A percentile compares a stretch with the other conserved stretches of the same genome.
These are phyloP conservation scores for Pyrenopolyporus hunteri DNA, from an alignment of 495 filamentous ascomycete genomes.

Conservation along the genomic window DNA sequence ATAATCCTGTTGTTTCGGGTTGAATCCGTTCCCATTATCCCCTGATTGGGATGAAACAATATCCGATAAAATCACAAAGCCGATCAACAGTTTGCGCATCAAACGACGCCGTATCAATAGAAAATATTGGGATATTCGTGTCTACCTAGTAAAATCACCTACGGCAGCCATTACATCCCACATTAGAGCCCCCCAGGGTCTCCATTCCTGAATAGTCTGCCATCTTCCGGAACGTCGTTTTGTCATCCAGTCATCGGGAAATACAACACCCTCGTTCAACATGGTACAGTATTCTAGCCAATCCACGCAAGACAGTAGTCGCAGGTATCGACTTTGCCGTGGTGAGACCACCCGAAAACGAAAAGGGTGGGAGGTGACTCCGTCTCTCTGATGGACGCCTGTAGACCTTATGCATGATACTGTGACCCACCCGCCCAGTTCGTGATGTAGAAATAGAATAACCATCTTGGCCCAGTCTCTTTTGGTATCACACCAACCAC, in stretches of 20 bases:
- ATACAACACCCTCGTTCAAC: slow-evolving; percentile 9
- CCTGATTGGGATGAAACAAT: too few relatives aligned
- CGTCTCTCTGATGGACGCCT: slow-evolving; percentile 42
- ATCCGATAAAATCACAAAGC: not conserved
- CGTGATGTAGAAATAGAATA: slow-evolving; percentile 28
- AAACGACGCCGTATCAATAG: not conserved
- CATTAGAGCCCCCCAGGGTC: slow-evolving; percentile 2
- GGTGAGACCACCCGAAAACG: slow-evolving; percentile 27
- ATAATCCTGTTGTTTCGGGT: too few relatives aligned
- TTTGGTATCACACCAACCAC: slow-evolving; percentile 35
- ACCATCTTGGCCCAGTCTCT: slow-evolving; percentile 30
- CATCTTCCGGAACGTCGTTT: slow-evolving; percentile 9
- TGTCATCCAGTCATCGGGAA: slow-evolving; percentile 33
- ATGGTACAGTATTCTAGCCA: slow-evolving; percentile 24
- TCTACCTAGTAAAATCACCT: slow-evolving; percentile 29
- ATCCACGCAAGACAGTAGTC: slow-evolving; percentile 13
- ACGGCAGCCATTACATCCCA: slow-evolving; percentile 22
- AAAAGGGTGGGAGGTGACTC: slow-evolving; percentile 28
- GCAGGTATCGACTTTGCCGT: slow-evolving; percentile 5
- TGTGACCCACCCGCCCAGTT: slow-evolving; percentile 27
- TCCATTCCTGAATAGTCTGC: not conserved
- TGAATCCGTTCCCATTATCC: too few relatives aligned
- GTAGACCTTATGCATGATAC: slow-evolving; percentile 40
- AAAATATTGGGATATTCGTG: slow-evolving; percentile 10
- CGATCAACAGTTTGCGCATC: too few relatives aligned